phyloP scores from a whole-genome alignment of 1,139 yeast species.

The Taphrina wiesneri region DNA sequence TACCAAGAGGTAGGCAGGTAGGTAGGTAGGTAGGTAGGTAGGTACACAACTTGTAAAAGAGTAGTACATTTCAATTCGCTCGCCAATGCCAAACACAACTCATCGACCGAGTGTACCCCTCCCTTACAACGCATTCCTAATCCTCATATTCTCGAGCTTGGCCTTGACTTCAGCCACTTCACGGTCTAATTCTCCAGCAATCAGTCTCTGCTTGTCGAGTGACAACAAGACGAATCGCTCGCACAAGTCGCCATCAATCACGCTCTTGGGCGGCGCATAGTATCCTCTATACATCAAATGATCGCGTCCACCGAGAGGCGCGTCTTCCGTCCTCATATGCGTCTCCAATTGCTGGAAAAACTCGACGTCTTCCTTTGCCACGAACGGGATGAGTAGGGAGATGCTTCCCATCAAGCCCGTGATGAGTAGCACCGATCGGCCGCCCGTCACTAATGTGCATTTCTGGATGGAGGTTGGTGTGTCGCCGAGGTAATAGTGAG shows the following conservation, averaged over 20 bases:
- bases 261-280: slow-evolving; percentile 71
- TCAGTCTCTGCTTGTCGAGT: slow-evolving; percentile 49
- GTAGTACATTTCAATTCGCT: no score
- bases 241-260: slow-evolving; percentile 84
- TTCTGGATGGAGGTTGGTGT: slow-evolving; percentile 63
- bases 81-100: no score
- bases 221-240: slow-evolving; percentile 56
- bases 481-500: slow-evolving; percentile 71
- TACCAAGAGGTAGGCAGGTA: no score
- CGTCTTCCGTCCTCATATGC: slow-evolving; percentile 51
- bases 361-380: slow-evolving; percentile 62
- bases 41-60: no score
- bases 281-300: slow-evolving; percentile 70
- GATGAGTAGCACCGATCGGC: slow-evolving; percentile 66
- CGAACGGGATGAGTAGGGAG: slow-evolving; percentile 70
- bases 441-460: slow-evolving; percentile 60
- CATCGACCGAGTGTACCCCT: no score
- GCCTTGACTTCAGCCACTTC: slow-evolving; percentile 61
- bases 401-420: slow-evolving; percentile 79
- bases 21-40: no score
- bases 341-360: slow-evolving; percentile 60
- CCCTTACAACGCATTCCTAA: slow-evolving; percentile 38
- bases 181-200: slow-evolving; percentile 59
- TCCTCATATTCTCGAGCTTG: slow-evolving; percentile 49
- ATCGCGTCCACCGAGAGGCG: slow-evolving; percentile 62